phyloP scores from a whole-genome alignment of 1,284 basidiomycete genomes.

The Trametes hirsuta region DNA sequence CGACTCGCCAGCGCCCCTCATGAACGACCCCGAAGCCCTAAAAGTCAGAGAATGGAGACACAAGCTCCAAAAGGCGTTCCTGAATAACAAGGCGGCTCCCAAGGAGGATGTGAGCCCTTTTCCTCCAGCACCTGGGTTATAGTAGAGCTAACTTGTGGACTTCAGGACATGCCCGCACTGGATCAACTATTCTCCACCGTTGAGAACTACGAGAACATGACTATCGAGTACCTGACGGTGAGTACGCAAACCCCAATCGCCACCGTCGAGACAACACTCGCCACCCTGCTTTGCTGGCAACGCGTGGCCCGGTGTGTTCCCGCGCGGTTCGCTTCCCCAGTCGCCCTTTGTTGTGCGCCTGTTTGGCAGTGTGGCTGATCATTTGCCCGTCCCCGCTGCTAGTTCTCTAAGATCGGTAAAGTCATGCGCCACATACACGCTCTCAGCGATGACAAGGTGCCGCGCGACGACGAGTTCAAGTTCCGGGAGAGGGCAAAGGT shows the following conservation, averaged over 20 bases:
- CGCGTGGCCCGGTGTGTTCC: constrained; percentile 24
- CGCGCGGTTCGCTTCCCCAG: constrained; percentile 26
- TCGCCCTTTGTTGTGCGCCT: constrained; percentile 21
- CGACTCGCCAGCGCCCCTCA: constrained; percentile 20
- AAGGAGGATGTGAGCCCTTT: constrained; percentile 54
- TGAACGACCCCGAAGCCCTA: constrained; percentile 68
- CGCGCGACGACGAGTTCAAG: constrained; percentile 84
- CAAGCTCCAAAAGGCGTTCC: constrained; percentile 88
- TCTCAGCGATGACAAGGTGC: constrained; percentile 67
- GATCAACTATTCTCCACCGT: constrained; percentile 83
- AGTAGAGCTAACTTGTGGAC: constrained; percentile 11
- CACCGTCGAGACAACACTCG: neutral
- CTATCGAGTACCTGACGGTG: constrained; percentile 81
- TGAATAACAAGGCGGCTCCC: constrained; percentile 61
- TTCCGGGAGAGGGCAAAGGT: constrained; percentile 82
- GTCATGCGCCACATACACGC: constrained; percentile 95
- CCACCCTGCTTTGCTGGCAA: constrained; percentile 24
- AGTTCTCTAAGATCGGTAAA: constrained; percentile 97
- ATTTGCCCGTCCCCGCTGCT: constrained; percentile 4
- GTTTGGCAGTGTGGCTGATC: constrained; percentile 26
- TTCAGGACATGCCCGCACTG: constrained; percentile 77
- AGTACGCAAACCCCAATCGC: constrained; percentile 32
- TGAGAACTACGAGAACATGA: constrained; percentile 84
- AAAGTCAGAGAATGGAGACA: constrained; percentile 89
- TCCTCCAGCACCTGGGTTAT: constrained; percentile 8